Conservation (phyloP, 225 moss, liverwort and hornwort genomes). For the Pseudisothecium myosuroides region DNA sequence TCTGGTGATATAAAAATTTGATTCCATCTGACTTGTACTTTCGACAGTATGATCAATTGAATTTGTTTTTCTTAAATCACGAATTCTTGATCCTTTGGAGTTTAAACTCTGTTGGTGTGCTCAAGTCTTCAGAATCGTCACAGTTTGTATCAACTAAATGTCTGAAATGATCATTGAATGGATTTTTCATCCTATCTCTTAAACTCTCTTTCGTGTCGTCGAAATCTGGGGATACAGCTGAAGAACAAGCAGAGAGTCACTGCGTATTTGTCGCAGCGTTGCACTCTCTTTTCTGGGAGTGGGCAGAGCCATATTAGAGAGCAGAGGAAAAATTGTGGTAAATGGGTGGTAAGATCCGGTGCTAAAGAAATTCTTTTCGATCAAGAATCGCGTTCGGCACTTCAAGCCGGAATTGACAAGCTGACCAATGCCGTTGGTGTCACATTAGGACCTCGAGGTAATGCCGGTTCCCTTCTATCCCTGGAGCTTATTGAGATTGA, state of each 20-base stretch:
- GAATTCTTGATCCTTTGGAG: not conserved
- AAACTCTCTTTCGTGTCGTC: not conserved
- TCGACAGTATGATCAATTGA: not conserved
- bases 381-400: conserved; percentile 70
- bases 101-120: not conserved
- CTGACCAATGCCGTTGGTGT: conserved; percentile 76
- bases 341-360: conserved; percentile 29
- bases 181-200: not conserved
- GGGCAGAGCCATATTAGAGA: not conserved
- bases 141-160: not conserved
- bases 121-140: not conserved
- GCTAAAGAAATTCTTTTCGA: conserved; percentile 79
- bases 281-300: conserved; percentile 25
- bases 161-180: not conserved
- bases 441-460: conserved; percentile 90
- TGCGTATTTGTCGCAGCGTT: conserved; percentile 43
- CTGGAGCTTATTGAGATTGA: not conserved
- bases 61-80: not conserved
- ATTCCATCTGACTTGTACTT: not conserved
- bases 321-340: conserved; percentile 4
- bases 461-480: not conserved
- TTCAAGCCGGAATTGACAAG: conserved; percentile 86
- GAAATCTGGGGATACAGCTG: conserved; percentile 16
- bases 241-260: conserved; percentile 23
- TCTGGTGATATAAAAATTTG: not conserved